Evolutionary conservation across 2,329 filamentous ascomycete genomes (phyloP).

Genomic region (Fusarium sp.): DNA sequence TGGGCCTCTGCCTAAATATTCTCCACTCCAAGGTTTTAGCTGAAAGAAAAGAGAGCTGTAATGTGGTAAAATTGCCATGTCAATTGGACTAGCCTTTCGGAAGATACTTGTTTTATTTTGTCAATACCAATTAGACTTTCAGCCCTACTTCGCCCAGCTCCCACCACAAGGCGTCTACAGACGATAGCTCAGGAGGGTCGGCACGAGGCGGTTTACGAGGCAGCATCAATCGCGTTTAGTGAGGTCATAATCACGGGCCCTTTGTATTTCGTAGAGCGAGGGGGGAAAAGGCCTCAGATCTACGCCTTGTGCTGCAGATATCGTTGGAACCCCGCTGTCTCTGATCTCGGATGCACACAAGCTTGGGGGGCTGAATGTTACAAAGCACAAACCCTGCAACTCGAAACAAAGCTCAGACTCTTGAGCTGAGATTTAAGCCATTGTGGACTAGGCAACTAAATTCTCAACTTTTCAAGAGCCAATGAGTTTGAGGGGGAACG

Average conservation of each 20-base stretch:
- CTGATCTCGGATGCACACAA: too few species aligned
- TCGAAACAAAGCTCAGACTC: too few species aligned
- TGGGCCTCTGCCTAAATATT: slow-evolving; percentile 8
- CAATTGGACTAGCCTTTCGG: not conserved
- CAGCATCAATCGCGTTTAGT: not conserved
- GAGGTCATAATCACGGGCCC: not conserved
- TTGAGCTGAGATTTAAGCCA: too few species aligned
- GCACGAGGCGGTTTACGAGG: slow-evolving; percentile 12
- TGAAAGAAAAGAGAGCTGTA: slow-evolving; percentile 9
- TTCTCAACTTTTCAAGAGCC: too few species aligned
- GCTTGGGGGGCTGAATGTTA: not conserved
- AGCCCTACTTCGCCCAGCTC: slow-evolving; percentile 20
- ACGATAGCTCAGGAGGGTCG: not conserved
- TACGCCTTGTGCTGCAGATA: not conserved
- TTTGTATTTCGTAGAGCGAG: not conserved
- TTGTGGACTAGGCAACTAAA: too few species aligned
- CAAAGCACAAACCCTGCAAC: too few species aligned
- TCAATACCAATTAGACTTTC: not conserved
- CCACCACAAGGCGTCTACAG: slow-evolving; percentile 5
- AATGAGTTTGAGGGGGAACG: too few species aligned
- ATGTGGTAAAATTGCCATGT: not conserved
- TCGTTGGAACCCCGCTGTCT: too few species aligned
- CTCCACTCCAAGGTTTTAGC: not conserved
- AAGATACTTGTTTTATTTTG: slow-evolving; percentile 3
- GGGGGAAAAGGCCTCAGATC: not conserved